These are phyloP conservation scores for Xerocomus nothofagi DNA, from an alignment of 1,284 basidiomycete species.

Conservation along the genomic window DNA sequence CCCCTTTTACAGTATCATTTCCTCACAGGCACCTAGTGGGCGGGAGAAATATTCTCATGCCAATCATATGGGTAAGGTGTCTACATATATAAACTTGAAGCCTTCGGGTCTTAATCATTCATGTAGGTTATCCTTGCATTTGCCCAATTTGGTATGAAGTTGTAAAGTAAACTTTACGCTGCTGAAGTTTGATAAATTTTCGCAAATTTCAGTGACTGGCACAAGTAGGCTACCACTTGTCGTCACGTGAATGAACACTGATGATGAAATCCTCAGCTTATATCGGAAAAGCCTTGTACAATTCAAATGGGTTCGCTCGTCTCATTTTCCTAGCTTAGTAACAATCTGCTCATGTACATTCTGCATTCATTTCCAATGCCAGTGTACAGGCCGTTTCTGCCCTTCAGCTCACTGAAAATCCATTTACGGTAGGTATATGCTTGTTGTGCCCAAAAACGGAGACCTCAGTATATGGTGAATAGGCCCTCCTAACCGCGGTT, in stretches of 20 bases:
- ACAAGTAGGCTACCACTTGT: neutral
- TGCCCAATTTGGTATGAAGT: constrained; percentile 10
- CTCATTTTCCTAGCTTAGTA: too few species aligned
- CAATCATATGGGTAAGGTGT: constrained; percentile 14
- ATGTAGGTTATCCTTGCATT: constrained; percentile 1
- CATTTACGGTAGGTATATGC: neutral
- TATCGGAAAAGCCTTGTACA: constrained; percentile 2
- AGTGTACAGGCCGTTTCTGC: neutral
- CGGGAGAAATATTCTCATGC: constrained; percentile 4
- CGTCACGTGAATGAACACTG: neutral
- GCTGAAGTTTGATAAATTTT: neutral
- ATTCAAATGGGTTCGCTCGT: constrained; percentile 2
- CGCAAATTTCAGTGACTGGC: constrained; percentile 1
- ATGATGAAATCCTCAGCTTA: constrained; percentile 8
- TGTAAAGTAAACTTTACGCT: fast-evolving
- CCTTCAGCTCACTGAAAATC: neutral
- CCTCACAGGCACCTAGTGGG: constrained; percentile 4
- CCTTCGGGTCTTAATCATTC: neutral
- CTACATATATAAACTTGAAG: fast-evolving
- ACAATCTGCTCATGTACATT: too few species aligned
- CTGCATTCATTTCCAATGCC: too few species aligned
- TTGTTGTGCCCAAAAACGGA: neutral
- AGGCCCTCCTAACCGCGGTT: neutral
- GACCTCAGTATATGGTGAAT: neutral
- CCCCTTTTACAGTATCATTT: neutral